phyloP scores from a whole-genome alignment of 306 rosid genomes.

The Cucumis melo region DNA sequence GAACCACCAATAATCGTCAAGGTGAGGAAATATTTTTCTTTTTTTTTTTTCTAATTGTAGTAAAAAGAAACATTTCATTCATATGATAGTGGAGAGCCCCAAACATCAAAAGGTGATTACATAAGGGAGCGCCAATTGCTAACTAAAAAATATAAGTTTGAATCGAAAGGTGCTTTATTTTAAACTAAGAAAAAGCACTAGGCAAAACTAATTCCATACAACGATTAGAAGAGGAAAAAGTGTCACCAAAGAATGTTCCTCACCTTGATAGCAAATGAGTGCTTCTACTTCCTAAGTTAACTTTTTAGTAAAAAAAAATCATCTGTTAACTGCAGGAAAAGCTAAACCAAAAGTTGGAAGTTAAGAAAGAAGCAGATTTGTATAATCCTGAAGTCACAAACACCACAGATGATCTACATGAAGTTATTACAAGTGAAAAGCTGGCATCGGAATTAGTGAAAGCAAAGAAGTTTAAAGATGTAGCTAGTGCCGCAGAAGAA shows the following conservation, averaged over 20 bases:
- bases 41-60: too few species aligned
- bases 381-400: constrained; percentile 11
- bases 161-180: too few species aligned
- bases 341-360: constrained; percentile 5
- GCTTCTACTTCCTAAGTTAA: neutral
- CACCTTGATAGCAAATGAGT: too few species aligned
- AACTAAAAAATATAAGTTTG: too few species aligned
- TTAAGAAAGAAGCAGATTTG: neutral
- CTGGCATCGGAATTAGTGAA: constrained; percentile 30
- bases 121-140: too few species aligned
- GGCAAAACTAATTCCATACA: too few species aligned
- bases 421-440: constrained; percentile 21
- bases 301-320: neutral
- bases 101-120: too few species aligned
- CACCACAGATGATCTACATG: constrained; percentile 8
- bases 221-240: too few species aligned
- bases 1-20: constrained; percentile 15
- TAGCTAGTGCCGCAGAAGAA: constrained; percentile 79
- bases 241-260: too few species aligned
- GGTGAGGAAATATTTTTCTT: neutral
- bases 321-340: neutral
- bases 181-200: too few species aligned
- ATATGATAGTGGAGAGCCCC: too few species aligned
- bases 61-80: too few species aligned
- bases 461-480: constrained; percentile 46